Percentiles rank a stretch among this genome's conserved stretches.
Evolutionary conservation across 139 green algal species (phyloP).

Genomic region (Microglena sp.): DNA sequence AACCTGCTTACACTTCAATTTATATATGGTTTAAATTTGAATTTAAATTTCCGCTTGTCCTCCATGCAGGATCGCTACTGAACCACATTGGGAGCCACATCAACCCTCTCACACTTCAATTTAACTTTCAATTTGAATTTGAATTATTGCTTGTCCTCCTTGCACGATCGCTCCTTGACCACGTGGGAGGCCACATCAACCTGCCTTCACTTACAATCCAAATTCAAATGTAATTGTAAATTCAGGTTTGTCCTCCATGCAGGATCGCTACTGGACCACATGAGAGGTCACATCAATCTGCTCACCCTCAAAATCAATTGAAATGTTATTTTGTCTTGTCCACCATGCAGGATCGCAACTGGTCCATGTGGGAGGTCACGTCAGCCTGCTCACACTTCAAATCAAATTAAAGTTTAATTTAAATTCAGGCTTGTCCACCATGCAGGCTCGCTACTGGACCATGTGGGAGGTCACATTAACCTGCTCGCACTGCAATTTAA

Average conservation of each 20-base stretch:
- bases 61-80: background rate
- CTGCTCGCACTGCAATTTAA: constrained; percentile 72
- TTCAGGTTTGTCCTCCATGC: constrained; percentile 37
- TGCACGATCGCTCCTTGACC: constrained; percentile 72
- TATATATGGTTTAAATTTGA: too few species aligned
- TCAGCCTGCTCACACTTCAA: too few species aligned
- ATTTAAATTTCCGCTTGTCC: too few species aligned
- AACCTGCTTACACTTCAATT: constrained; percentile 75
- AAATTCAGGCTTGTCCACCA: too few species aligned
- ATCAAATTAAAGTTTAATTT: too few species aligned
- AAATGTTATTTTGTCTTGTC: too few species aligned
- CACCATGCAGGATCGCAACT: too few species aligned
- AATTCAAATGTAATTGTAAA: constrained; percentile 67
- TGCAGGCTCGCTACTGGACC: constrained; percentile 72
- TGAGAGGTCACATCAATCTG: constrained; percentile 64
- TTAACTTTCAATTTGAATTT: too few species aligned
- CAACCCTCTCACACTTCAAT: too few species aligned
- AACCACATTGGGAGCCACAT: background rate
- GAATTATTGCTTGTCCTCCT: background rate
- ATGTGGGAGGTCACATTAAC: constrained; percentile 56
- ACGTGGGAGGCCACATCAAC: constrained; percentile 63
- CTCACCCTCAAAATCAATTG: too few species aligned
- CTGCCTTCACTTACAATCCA: constrained; percentile 66
- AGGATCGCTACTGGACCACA: constrained; percentile 72
- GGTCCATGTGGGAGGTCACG: too few species aligned